phyloP scores from a whole-genome alignment of 148 eudicot genomes.

The Vaccinium corymbosum region DNA sequence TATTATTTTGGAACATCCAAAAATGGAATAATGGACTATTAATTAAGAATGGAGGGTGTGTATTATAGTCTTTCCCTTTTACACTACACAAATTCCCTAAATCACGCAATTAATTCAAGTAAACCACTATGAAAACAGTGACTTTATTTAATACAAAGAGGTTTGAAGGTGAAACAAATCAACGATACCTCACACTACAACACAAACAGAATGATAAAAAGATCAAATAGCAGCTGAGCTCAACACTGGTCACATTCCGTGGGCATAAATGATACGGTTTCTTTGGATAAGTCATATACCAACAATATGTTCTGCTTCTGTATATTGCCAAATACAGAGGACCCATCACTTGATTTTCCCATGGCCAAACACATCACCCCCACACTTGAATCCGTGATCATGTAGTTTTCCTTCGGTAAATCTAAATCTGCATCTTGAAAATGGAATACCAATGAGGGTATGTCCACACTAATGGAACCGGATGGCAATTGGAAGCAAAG shows the following conservation, averaged over 20 bases:
- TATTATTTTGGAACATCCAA: no score
- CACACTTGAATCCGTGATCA: background rate
- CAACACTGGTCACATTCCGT: background rate
- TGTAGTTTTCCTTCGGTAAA: background rate
- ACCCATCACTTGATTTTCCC: background rate
- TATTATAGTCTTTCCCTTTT: no score
- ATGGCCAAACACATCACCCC: background rate
- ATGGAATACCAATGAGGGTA: background rate
- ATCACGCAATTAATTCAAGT: no score
- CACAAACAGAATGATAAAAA: background rate
- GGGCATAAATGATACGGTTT: background rate
- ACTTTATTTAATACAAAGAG: no score
- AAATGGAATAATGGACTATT: no score
- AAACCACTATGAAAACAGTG: no score
- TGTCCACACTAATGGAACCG: background rate
- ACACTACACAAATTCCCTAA: no score
- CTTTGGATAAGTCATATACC: background rate
- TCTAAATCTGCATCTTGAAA: background rate
- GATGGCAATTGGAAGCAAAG: background rate
- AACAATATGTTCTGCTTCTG: background rate
- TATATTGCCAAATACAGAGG: background rate
- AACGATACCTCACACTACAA: background rate
- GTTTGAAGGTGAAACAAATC: background rate
- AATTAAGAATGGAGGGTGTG: no score
- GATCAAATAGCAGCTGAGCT: background rate